Conservation (phyloP, 257 asterid species). For the Solanum gandarillasii region DNA sequence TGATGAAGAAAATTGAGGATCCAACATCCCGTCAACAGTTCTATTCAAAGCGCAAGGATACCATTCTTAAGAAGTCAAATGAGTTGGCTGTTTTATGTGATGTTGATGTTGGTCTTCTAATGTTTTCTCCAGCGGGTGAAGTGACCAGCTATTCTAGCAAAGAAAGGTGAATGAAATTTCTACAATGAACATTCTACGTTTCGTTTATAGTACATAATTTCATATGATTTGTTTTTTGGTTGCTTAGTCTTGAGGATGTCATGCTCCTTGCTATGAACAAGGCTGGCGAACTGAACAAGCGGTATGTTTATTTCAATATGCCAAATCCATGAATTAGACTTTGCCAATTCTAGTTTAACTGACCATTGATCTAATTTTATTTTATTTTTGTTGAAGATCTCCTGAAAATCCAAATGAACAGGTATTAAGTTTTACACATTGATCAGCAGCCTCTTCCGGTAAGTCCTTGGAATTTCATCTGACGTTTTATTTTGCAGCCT, state of each 20-base stretch:
- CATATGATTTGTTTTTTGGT: background rate
- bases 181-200: background rate
- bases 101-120: slow-evolving; percentile 48
- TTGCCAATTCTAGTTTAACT: background rate
- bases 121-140: slow-evolving; percentile 60
- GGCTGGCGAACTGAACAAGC: slow-evolving; percentile 48
- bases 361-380: background rate
- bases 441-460: background rate
- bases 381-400: slow-evolving; percentile 24
- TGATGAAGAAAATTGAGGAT: slow-evolving; percentile 39
- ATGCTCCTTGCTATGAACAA: slow-evolving; percentile 45
- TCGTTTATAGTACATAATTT: background rate
- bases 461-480: background rate
- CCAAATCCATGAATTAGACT: background rate
- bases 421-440: slow-evolving; percentile 15
- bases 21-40: slow-evolving; percentile 35
- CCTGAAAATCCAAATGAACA: slow-evolving; percentile 16
- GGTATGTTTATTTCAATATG: slow-evolving; percentile 15
- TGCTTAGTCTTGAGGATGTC: slow-evolving; percentile 49
- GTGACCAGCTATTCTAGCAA: slow-evolving; percentile 44
- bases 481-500: slow-evolving; percentile 16
- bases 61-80: slow-evolving; percentile 48
- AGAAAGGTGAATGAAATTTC: slow-evolving; percentile 28
- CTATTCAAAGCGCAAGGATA: slow-evolving; percentile 54
- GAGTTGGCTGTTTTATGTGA: slow-evolving; percentile 58